These are phyloP conservation scores for Syzygium jambos DNA, from an alignment of 345 rosid genomes.

Conservation along the genomic window DNA sequence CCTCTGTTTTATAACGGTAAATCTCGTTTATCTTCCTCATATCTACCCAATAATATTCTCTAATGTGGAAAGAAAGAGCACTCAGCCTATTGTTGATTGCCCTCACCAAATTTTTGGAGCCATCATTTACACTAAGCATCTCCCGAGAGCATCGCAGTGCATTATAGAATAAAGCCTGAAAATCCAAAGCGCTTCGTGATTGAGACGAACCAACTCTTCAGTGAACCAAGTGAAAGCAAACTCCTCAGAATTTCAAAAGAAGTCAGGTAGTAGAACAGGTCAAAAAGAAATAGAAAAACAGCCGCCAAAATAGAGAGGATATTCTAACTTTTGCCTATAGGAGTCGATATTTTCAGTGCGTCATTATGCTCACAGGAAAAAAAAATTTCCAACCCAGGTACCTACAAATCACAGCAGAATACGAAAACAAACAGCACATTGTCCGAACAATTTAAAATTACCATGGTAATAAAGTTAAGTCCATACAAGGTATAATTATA, in stretches of 20 bases:
- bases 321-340: background rate
- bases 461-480: background rate
- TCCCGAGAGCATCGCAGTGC: constrained; percentile 75
- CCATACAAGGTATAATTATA: background rate
- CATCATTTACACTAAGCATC: constrained; percentile 57
- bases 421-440: background rate
- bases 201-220: background rate
- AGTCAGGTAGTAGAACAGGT: background rate
- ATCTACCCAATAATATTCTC: constrained; percentile 89
- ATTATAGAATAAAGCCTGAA: constrained; percentile 71
- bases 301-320: background rate
- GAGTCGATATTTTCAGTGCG: background rate
- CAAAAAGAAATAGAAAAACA: background rate
- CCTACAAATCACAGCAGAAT: background rate
- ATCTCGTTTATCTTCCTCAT: constrained; percentile 82
- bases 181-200: background rate
- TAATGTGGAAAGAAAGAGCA: constrained; percentile 80
- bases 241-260: background rate
- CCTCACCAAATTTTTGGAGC: constrained; percentile 59
- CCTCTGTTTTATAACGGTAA: constrained; percentile 85
- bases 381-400: background rate
- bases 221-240: background rate
- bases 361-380: background rate
- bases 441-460: background rate
- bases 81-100: constrained; percentile 76